These are phyloP conservation scores for Alnus rubra DNA, from an alignment of 306 rosid genomes.

Conservation along the genomic window DNA sequence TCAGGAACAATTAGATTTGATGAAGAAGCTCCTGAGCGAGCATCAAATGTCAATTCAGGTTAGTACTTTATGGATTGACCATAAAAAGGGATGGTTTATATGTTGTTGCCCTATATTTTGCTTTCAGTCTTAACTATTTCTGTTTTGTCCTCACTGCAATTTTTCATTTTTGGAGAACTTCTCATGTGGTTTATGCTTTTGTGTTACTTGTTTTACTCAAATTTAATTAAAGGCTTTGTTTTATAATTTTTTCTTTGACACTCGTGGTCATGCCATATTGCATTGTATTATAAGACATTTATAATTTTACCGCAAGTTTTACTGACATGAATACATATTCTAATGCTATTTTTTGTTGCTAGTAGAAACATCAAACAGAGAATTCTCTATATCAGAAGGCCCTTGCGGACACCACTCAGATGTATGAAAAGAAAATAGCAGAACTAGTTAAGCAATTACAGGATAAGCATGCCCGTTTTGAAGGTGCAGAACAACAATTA, in stretches of 20 bases:
- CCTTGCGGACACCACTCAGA: conserved; percentile 47
- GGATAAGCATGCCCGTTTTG: conserved; percentile 35
- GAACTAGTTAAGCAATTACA: conserved; percentile 46
- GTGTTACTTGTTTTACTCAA: too few relatives aligned
- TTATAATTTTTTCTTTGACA: neutral
- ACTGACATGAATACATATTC: conserved; percentile 1
- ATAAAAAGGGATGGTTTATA: neutral
- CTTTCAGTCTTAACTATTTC: neutral
- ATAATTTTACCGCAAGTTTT: conserved; percentile 5
- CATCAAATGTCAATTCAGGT: conserved; percentile 51
- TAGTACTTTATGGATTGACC: neutral
- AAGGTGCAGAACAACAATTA: conserved; percentile 46
- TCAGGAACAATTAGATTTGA: conserved; percentile 39
- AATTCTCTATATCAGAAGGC: conserved; percentile 42
- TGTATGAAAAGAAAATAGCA: conserved; percentile 48
- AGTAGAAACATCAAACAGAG: conserved; percentile 46
- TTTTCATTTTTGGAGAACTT: neutral
- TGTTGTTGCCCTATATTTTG: neutral
- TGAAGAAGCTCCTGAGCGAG: conserved; percentile 40
- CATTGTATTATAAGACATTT: neutral
- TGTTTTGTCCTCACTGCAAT: neutral
- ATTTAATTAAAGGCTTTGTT: neutral
- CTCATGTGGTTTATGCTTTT: neutral
- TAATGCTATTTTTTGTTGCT: conserved; percentile 17
- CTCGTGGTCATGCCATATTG: neutral